Conservation (phyloP, 2,329 filamentous ascomycete species). For the Phialocephala subalpina region DNA sequence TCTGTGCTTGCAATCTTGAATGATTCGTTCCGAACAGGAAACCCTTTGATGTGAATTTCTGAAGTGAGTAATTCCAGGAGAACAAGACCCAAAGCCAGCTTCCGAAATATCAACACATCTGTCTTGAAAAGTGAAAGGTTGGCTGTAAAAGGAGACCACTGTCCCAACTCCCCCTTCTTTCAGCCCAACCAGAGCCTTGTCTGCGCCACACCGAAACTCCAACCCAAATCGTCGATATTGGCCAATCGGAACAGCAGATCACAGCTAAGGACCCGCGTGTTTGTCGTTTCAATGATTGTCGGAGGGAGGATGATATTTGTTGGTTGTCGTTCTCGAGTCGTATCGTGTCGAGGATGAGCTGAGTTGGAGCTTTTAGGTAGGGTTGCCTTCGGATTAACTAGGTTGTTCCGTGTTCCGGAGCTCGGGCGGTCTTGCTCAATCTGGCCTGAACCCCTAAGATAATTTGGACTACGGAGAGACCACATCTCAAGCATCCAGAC, state of each 20-base stretch:
- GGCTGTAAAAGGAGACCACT: slow-evolving; percentile 31
- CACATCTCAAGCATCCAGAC: slow-evolving; percentile 12
- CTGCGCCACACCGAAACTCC: background rate
- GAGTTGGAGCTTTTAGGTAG: background rate
- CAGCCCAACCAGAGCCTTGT: slow-evolving; percentile 16
- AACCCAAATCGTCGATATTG: background rate
- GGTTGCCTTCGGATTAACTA: background rate
- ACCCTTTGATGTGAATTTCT: slow-evolving; percentile 34
- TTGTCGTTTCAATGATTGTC: background rate
- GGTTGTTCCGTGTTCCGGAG: background rate
- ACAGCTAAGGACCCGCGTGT: background rate
- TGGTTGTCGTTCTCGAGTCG: slow-evolving; percentile 2
- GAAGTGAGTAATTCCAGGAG: slow-evolving; percentile 28
- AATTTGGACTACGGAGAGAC: slow-evolving; percentile 10
- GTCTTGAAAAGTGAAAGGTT: slow-evolving; percentile 35
- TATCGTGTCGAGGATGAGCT: slow-evolving; percentile 7
- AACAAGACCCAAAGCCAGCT: slow-evolving; percentile 29
- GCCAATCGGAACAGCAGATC: background rate
- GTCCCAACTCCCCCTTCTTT: slow-evolving; percentile 24
- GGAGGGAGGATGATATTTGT: background rate
- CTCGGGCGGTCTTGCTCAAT: slow-evolving; percentile 7
- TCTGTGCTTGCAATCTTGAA: slow-evolving; percentile 65
- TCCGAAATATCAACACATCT: slow-evolving; percentile 34
- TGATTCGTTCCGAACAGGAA: slow-evolving; percentile 37
- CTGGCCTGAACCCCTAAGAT: slow-evolving; percentile 4